A percentile compares a stretch with the other conserved stretches of the same genome.
phyloP scores from a whole-genome alignment of 495 filamentous ascomycete genomes.

The Saxophila tyrrhenica region DNA sequence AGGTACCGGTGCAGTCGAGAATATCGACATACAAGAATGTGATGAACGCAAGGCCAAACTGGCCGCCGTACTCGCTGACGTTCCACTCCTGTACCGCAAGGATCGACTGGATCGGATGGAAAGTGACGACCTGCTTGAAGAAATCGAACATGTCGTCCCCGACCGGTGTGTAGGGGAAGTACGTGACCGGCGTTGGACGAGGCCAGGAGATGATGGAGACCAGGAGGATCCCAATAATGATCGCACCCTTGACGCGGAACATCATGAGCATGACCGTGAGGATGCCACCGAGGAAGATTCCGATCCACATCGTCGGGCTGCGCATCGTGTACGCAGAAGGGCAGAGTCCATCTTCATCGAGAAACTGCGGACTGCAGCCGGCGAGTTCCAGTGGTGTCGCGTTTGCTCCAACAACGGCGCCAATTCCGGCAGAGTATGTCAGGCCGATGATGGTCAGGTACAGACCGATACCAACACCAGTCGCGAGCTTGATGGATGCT shows the following conservation, averaged over 20 bases:
- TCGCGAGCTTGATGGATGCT: constrained; percentile 70
- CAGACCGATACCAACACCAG: constrained; percentile 67
- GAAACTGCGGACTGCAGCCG: constrained; percentile 42
- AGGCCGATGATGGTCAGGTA: constrained; percentile 73
- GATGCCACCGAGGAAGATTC: constrained; percentile 71
- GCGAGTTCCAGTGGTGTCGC: constrained; percentile 56
- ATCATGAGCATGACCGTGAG: constrained; percentile 67
- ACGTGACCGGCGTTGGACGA: constrained; percentile 57
- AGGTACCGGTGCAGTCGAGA: constrained; percentile 61
- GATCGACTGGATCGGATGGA: constrained; percentile 58
- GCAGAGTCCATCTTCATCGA: constrained; percentile 39
- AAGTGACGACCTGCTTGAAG: constrained; percentile 71
- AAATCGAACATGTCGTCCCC: constrained; percentile 63
- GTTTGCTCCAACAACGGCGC: constrained; percentile 49
- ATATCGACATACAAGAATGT: constrained; percentile 84
- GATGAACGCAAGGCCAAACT: constrained; percentile 69
- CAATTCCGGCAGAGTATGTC: constrained; percentile 69
- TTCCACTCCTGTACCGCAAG: constrained; percentile 59
- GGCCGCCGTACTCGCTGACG: constrained; percentile 46
- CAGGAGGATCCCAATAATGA: constrained; percentile 66
- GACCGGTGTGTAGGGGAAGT: constrained; percentile 57
- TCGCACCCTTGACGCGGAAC: constrained; percentile 72
- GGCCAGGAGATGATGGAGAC: constrained; percentile 82
- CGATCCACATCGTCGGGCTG: constrained; percentile 68
- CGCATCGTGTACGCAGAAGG: constrained; percentile 52